Percentiles rank a stretch among this genome's conserved stretches.
Conservation (phyloP, 2,329 filamentous ascomycete species). For the Graphium sp. region DNA sequence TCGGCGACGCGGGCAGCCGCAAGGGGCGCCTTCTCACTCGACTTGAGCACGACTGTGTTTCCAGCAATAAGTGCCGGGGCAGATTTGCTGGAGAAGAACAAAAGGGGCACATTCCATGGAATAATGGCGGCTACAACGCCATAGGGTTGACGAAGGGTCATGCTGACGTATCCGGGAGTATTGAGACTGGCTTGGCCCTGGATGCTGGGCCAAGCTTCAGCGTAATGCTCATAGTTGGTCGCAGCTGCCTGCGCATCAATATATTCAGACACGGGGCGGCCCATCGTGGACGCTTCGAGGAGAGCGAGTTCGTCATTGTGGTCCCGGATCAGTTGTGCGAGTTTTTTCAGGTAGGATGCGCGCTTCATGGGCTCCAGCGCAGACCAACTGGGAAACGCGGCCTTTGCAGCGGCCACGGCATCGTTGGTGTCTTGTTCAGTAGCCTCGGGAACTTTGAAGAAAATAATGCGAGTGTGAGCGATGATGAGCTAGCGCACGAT, state of each 20-base stretch:
- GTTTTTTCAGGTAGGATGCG: conserved; percentile 22
- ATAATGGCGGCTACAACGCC: conserved; percentile 40
- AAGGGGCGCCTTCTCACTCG: conserved; percentile 35
- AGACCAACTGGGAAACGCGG: conserved; percentile 27
- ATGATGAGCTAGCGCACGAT: too few relatives aligned
- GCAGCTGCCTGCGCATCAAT: conserved; percentile 19
- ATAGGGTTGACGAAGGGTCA: conserved; percentile 29
- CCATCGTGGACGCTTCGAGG: conserved; percentile 27
- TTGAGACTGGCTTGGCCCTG: conserved; percentile 28
- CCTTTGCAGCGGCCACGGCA: conserved; percentile 28
- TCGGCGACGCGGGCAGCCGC: conserved; percentile 20
- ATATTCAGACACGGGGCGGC: conserved; percentile 19
- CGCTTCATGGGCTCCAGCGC: conserved; percentile 19
- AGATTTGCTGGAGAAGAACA: conserved; percentile 27
- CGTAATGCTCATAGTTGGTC: conserved; percentile 19
- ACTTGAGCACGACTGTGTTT: conserved; percentile 33
- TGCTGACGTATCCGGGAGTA: conserved; percentile 25
- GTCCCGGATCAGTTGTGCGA: conserved; percentile 23
- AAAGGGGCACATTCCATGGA: conserved; percentile 36
- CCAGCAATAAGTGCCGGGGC: conserved; percentile 29
- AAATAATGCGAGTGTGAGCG: too few relatives aligned
- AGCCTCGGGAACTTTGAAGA: conserved; percentile 22
- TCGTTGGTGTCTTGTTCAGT: conserved; percentile 26
- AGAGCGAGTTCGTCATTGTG: conserved; percentile 22
- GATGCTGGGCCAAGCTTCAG: conserved; percentile 22